Evolutionary conservation across 768 basidiomycete genomes (phyloP).

Genomic region (Grammothele lineata): DNA sequence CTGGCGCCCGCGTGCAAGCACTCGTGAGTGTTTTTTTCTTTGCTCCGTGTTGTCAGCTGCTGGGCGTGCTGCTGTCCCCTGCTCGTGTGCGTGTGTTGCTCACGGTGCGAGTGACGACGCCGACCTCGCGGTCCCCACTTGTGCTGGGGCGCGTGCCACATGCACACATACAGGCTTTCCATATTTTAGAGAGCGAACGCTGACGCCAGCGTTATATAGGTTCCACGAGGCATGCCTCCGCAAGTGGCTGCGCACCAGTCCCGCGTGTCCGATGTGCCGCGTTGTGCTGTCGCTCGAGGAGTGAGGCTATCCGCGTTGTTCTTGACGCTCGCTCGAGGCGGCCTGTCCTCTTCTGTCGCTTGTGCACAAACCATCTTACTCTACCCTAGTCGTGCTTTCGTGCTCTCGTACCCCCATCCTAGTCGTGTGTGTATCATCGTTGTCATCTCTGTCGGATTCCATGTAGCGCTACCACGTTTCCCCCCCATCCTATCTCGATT

Average conservation of each 20-base stretch:
- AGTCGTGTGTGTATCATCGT: no score
- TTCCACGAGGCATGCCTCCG: constrained; percentile 63
- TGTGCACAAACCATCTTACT: no score
- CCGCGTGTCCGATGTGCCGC: constrained; percentile 66
- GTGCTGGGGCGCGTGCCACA: no score
- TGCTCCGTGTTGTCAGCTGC: not conserved
- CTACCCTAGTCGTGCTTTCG: no score
- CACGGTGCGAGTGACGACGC: no score
- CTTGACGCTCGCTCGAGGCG: no score
- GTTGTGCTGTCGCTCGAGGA: constrained; percentile 11
- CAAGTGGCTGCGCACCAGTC: constrained; percentile 56
- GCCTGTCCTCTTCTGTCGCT: no score
- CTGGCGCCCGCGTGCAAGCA: constrained; percentile 59
- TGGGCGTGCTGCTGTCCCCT: not conserved
- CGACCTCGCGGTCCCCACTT: no score
- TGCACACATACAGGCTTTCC: no score
- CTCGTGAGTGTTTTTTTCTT: constrained; percentile 31
- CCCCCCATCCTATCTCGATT: not conserved
- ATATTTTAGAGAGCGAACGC: no score
- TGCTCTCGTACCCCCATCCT: no score
- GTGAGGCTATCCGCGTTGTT: not conserved
- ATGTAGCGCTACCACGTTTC: not conserved
- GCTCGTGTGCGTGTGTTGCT: constrained; percentile 5
- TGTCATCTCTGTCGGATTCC: not conserved
- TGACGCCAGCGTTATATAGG: no score